phyloP scores from a whole-genome alignment of 148 eudicot genomes.

The Nyssa sinensis region DNA sequence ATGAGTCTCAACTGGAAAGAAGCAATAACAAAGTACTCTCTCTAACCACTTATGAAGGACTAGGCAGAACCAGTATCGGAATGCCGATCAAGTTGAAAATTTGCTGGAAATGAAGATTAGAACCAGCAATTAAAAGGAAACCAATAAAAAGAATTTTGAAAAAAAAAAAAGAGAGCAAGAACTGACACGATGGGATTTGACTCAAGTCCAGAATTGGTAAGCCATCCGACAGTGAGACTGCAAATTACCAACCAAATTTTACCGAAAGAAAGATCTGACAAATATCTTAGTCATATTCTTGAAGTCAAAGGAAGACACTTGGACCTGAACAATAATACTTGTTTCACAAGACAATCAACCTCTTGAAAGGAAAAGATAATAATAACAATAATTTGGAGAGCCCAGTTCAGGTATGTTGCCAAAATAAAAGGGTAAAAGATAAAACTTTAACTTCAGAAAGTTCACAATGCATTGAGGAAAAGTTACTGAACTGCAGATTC shows the following conservation, averaged over 20 bases:
- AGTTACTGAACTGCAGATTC: background rate
- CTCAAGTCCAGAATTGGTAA: background rate
- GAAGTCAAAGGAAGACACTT: background rate
- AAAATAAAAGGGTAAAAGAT: too few relatives aligned
- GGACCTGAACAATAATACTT: background rate
- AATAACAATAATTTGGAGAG: background rate
- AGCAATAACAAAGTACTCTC: background rate
- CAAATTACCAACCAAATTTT: background rate
- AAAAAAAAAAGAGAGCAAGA: too few relatives aligned
- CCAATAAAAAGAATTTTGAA: conserved; percentile 1
- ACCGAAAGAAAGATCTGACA: background rate
- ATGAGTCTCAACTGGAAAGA: background rate
- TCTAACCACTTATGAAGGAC: background rate
- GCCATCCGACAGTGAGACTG: background rate
- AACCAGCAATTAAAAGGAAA: background rate
- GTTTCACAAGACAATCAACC: background rate
- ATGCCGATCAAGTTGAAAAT: background rate
- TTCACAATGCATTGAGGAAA: background rate
- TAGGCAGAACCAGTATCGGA: too few relatives aligned
- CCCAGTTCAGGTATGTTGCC: background rate
- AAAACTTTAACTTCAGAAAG: background rate
- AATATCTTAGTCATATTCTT: background rate
- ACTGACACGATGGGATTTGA: background rate
- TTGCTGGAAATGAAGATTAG: background rate
- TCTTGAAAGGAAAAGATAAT: background rate